These are phyloP conservation scores for Rhodotorula mucilaginosa DNA, from an alignment of 1,284 basidiomycete species.

Conservation along the genomic window DNA sequence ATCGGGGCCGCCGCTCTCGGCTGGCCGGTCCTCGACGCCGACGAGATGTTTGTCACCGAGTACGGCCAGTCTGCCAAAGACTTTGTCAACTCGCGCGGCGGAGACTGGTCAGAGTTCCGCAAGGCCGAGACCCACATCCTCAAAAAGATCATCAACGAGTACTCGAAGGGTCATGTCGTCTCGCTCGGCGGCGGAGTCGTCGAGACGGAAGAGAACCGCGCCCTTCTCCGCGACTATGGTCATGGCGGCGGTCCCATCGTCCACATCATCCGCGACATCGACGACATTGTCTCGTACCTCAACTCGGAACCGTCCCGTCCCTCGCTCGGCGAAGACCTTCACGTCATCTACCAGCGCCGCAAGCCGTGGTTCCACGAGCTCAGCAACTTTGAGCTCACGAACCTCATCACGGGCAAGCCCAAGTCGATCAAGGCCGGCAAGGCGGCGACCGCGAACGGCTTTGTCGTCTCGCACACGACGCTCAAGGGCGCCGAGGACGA, in stretches of 20 bases:
- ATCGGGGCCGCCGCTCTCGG: constrained; percentile 71
- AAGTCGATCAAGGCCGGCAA: constrained; percentile 26
- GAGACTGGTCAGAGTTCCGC: constrained; percentile 75
- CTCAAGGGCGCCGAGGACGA: constrained; percentile 46
- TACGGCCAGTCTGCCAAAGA: constrained; percentile 61
- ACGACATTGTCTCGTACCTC: constrained; percentile 74
- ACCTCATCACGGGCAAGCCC: constrained; percentile 58
- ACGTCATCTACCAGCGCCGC: constrained; percentile 77
- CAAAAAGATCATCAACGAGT: constrained; percentile 47
- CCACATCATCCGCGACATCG: constrained; percentile 67
- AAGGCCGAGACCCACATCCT: constrained; percentile 49
- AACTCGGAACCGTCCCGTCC: constrained; percentile 71
- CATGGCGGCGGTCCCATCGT: constrained; percentile 63
- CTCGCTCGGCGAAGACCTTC: constrained; percentile 80
- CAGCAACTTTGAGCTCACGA: constrained; percentile 79
- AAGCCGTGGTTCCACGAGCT: constrained; percentile 86
- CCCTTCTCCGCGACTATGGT: constrained; percentile 68
- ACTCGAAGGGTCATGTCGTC: constrained; percentile 64
- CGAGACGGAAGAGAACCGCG: constrained; percentile 73
- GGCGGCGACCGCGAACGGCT: constrained; percentile 35
- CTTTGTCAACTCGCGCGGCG: constrained; percentile 65
- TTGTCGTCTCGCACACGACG: constrained; percentile 40
- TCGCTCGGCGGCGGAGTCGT: constrained; percentile 96
- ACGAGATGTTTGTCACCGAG: constrained; percentile 56
- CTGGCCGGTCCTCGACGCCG: constrained; percentile 84